Conservation (phyloP, 202 grass and related monocot species). For the Elaeis oleifera region DNA sequence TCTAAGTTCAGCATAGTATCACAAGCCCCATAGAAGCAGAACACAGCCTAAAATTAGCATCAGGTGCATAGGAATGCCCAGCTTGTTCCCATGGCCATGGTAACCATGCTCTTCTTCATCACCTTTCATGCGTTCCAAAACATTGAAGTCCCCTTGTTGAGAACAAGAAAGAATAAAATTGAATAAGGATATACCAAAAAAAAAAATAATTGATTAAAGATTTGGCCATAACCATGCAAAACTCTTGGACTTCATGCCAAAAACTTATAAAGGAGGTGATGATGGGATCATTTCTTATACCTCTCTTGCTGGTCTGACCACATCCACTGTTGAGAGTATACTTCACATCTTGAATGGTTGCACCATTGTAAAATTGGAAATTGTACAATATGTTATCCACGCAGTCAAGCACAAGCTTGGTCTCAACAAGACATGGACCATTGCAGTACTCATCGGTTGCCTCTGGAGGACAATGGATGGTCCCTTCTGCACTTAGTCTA, state of each 20-base stretch:
- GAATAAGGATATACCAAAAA: neutral
- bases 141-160: slow-evolving; percentile 41
- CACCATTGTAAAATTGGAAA: slow-evolving; percentile 58
- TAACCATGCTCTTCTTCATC: slow-evolving; percentile 32
- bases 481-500: slow-evolving; percentile 41
- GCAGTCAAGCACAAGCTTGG: slow-evolving; percentile 59
- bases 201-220: neutral
- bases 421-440: slow-evolving; percentile 63
- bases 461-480: slow-evolving; percentile 33
- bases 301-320: slow-evolving; percentile 33
- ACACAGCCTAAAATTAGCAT: slow-evolving; percentile 16
- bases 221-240: neutral
- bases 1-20: no score
- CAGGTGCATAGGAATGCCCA: neutral
- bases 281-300: slow-evolving; percentile 7
- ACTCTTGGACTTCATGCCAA: no score
- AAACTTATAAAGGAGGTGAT: no score
- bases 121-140: slow-evolving; percentile 19
- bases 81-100: neutral
- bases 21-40: slow-evolving; percentile 7
- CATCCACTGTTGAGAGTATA: slow-evolving; percentile 39
- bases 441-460: slow-evolving; percentile 54
- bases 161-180: neutral
- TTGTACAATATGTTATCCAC: slow-evolving; percentile 51
- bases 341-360: slow-evolving; percentile 34